Conservation (phyloP, 2,329 filamentous ascomycete genomes). For the Fusarium beomiforme region DNA sequence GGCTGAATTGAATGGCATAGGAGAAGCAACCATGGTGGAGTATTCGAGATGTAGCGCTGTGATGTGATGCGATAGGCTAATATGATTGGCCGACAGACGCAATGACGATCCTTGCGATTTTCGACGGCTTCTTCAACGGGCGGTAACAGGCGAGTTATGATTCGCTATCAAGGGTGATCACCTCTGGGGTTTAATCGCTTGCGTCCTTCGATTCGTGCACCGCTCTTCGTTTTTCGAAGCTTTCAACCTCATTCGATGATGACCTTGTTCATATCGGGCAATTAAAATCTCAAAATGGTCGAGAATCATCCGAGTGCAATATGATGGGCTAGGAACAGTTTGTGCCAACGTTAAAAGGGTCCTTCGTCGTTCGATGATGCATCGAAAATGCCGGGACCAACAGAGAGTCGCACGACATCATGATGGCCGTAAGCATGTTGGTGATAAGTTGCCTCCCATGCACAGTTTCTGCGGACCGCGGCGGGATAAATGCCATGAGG, state of each 20-base stretch:
- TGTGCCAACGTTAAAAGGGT: background rate
- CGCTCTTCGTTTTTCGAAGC: constrained; percentile 2
- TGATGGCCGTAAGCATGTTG: constrained; percentile 13
- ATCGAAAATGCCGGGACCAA: background rate
- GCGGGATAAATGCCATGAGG: constrained; percentile 8
- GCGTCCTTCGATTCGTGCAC: constrained; percentile 28
- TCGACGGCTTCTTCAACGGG: constrained; percentile 29
- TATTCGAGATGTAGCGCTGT: constrained; percentile 29
- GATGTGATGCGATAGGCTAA: constrained; percentile 22
- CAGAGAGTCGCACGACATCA: constrained; percentile 22
- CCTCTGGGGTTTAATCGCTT: constrained; percentile 22
- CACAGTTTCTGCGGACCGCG: constrained; percentile 24
- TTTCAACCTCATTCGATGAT: constrained; percentile 18
- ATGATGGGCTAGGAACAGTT: constrained; percentile 10
- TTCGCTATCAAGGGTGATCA: constrained; percentile 26
- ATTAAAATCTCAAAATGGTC: constrained; percentile 12
- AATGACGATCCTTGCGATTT: constrained; percentile 26
- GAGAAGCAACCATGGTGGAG: constrained; percentile 26
- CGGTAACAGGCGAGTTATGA: constrained; percentile 38
- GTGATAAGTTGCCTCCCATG: constrained; percentile 26
- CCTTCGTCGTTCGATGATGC: constrained; percentile 16
- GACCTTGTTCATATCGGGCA: constrained; percentile 19
- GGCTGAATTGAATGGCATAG: constrained; percentile 8
- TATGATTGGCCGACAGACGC: constrained; percentile 38
- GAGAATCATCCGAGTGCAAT: constrained; percentile 12